These are phyloP conservation scores for Herpetospermum pedunculosum DNA, from an alignment of 306 rosid genomes.

Conservation along the genomic window DNA sequence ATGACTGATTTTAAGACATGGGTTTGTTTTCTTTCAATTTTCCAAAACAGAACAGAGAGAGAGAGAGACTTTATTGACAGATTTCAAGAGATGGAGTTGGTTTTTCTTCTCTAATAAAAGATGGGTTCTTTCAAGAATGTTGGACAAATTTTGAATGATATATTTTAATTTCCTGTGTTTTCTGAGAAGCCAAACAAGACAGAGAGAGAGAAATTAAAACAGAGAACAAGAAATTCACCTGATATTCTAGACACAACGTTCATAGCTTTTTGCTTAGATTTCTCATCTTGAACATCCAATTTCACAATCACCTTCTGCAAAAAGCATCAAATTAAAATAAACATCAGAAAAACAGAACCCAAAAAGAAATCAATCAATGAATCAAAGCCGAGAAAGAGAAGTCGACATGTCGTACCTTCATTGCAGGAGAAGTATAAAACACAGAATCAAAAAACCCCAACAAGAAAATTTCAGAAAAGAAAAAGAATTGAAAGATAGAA, in stretches of 20 bases:
- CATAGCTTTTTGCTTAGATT: constrained; percentile 10
- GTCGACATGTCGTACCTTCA: background rate
- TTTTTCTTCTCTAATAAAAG: background rate
- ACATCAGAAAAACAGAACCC: background rate
- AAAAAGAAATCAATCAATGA: background rate
- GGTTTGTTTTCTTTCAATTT: background rate
- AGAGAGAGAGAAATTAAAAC: background rate
- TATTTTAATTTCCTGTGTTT: background rate
- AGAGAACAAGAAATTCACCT: background rate
- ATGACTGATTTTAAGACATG: background rate
- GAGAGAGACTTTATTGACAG: background rate
- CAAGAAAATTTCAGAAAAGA: background rate
- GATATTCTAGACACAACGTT: background rate
- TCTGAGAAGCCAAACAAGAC: background rate
- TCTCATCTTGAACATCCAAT: background rate
- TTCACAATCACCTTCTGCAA: constrained; percentile 8
- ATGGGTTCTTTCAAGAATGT: background rate
- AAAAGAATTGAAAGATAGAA: background rate
- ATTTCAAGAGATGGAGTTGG: background rate
- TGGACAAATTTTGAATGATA: background rate
- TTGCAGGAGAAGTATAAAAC: background rate
- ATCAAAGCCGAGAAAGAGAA: background rate
- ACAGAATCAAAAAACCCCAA: background rate
- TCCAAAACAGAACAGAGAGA: background rate
- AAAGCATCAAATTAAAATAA: background rate